Evolutionary conservation across 106 monocot genomes (phyloP).

Genomic region (Dendrobium chrysotoxum): DNA sequence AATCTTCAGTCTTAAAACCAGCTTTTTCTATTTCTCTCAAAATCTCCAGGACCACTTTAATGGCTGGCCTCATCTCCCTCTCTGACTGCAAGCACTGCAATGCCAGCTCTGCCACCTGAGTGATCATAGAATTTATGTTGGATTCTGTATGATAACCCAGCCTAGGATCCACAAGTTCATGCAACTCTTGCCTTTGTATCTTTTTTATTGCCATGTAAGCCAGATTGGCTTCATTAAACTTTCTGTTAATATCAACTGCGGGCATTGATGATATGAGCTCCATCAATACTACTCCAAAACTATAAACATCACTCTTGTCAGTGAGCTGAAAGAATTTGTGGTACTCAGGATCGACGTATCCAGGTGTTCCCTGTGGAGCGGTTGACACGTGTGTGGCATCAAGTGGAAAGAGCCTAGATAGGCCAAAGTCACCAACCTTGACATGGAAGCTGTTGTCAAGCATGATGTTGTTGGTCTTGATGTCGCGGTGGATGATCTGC

Average conservation of each 20-base stretch:
- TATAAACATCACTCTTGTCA: conserved; percentile 29
- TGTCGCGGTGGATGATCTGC: conserved; percentile 29
- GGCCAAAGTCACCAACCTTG: conserved; percentile 29
- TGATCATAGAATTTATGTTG: conserved; percentile 14
- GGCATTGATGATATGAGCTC: conserved; percentile 32
- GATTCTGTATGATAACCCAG: conserved; percentile 8
- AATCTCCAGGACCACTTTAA: conserved; percentile 15
- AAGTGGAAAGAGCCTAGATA: conserved; percentile 20
- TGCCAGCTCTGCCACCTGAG: conserved; percentile 16
- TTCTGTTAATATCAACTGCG: conserved; percentile 14
- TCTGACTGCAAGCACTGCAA: conserved; percentile 22
- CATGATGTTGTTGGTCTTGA: conserved; percentile 29
- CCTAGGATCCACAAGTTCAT: conserved; percentile 10
- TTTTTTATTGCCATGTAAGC: conserved; percentile 17
- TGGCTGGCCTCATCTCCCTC: conserved; percentile 19
- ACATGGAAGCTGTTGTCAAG: conserved; percentile 22
- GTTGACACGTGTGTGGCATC: conserved; percentile 30
- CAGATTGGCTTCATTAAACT: conserved; percentile 10
- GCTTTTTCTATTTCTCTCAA: conserved; percentile 10
- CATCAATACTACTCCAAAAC: conserved; percentile 27
- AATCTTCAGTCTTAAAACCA: background rate
- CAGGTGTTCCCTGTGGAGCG: conserved; percentile 22
- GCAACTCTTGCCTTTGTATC: conserved; percentile 15
- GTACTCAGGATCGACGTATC: conserved; percentile 29
- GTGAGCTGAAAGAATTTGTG: conserved; percentile 23